Percentiles rank a stretch among this genome's conserved stretches.
phyloP scores from a whole-genome alignment of 257 asterid species.

The Solanum ossicruentum region DNA sequence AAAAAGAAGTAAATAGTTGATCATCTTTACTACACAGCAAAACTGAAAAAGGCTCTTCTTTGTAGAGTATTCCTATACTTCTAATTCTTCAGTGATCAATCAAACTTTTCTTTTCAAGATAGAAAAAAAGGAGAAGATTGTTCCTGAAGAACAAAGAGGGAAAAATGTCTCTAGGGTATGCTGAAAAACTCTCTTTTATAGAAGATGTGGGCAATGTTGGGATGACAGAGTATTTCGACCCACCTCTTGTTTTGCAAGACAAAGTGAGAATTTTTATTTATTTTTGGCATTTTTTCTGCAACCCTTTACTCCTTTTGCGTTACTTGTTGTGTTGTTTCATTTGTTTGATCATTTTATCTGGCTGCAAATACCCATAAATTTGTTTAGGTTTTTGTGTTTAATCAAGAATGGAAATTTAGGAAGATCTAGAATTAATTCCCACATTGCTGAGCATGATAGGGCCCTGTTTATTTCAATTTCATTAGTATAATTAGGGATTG shows the following conservation, averaged over 20 bases:
- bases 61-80: background rate
- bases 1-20: background rate
- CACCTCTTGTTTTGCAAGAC: slow-evolving; percentile 58
- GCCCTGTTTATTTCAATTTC: background rate
- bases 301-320: background rate
- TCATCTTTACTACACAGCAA: background rate
- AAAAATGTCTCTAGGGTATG: slow-evolving; percentile 88
- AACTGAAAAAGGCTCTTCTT: background rate
- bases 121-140: background rate
- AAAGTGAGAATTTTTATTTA: slow-evolving; percentile 26
- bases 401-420: background rate
- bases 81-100: background rate
- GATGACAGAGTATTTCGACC: slow-evolving; percentile 72
- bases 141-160: background rate
- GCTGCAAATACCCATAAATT: slow-evolving; percentile 4
- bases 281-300: background rate
- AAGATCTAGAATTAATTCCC: slow-evolving; percentile 20
- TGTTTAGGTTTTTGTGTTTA: slow-evolving; percentile 4
- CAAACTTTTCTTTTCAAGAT: background rate
- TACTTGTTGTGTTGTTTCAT: background rate
- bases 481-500: background rate
- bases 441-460: background rate
- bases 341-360: slow-evolving; percentile 7
- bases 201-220: slow-evolving; percentile 99
- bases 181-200: slow-evolving; percentile 74